These are phyloP conservation scores for Arxiozyma slooffiae DNA, from an alignment of 1,139 yeast species.

Conservation along the genomic window DNA sequence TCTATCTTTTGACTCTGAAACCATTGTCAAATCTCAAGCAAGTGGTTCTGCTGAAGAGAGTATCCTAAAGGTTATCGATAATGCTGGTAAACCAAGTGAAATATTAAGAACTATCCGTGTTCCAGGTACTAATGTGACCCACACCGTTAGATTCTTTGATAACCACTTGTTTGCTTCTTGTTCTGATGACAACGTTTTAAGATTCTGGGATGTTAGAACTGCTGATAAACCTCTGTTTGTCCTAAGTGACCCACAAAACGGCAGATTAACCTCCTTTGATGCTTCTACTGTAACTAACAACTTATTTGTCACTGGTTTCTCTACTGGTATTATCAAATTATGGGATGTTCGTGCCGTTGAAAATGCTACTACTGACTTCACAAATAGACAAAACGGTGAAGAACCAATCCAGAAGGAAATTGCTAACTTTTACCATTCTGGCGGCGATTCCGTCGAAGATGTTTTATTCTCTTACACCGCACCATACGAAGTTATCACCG, in stretches of 20 bases:
- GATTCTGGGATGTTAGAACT: slow-evolving; percentile 30
- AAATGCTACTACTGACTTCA: slow-evolving; percentile 19
- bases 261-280: slow-evolving; percentile 23
- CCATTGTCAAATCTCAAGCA: slow-evolving; percentile 26
- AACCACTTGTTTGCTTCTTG: slow-evolving; percentile 27
- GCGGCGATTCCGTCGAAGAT: slow-evolving; percentile 28
- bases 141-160: slow-evolving; percentile 26
- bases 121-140: slow-evolving; percentile 28
- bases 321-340: slow-evolving; percentile 27
- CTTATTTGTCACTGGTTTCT: slow-evolving; percentile 27
- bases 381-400: slow-evolving; percentile 23
- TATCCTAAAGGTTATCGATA: slow-evolving; percentile 25
- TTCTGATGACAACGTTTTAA: slow-evolving; percentile 26
- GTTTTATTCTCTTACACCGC: slow-evolving; percentile 24
- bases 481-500: slow-evolving; percentile 26
- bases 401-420: slow-evolving; percentile 26
- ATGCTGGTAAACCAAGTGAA: slow-evolving; percentile 25
- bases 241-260: slow-evolving; percentile 23
- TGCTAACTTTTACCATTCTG: slow-evolving; percentile 23
- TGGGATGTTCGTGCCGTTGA: slow-evolving; percentile 30
- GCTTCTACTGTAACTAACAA: slow-evolving; percentile 23
- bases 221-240: slow-evolving; percentile 21
- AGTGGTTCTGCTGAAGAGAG: slow-evolving; percentile 23
- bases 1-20: slow-evolving; percentile 20
- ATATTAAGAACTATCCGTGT: slow-evolving; percentile 22